Percentiles rank a stretch among this genome's conserved stretches.
Evolutionary conservation across 164 flowering plant genomes (phyloP).

Genomic region (Kingdonia uniflora): DNA sequence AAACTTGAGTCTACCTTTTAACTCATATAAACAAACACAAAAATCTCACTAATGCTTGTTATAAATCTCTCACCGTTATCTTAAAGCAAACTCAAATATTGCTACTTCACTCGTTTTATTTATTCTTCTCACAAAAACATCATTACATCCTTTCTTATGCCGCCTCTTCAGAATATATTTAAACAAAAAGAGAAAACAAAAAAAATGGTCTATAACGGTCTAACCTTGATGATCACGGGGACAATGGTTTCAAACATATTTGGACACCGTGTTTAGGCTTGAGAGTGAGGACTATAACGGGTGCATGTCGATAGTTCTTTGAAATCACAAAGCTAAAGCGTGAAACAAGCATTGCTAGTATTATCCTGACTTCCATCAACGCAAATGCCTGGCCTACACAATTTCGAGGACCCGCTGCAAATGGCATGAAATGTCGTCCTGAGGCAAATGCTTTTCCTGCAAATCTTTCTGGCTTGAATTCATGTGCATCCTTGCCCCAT

Average conservation of each 20-base stretch:
- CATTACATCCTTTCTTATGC: conserved; percentile 3
- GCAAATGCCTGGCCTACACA: conserved; percentile 91
- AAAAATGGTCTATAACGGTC: conserved; percentile 10
- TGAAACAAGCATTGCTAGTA: conserved; percentile 58
- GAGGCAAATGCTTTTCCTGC: conserved; percentile 31
- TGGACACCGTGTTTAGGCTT: conserved; percentile 90
- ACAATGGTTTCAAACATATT: conserved; percentile 48
- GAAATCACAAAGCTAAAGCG: conserved; percentile 66
- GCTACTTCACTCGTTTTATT: background rate
- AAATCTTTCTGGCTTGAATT: conserved; percentile 83
- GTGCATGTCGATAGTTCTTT: conserved; percentile 75
- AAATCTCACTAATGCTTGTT: background rate
- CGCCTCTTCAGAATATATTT: background rate
- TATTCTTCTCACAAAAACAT: conserved; percentile 5
- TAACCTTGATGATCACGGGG: conserved; percentile 10
- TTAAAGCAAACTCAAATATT: conserved; percentile 2
- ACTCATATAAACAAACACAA: background rate
- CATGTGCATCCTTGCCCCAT: conserved; percentile 89
- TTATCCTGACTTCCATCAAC: conserved; percentile 83
- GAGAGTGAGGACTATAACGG: conserved; percentile 61
- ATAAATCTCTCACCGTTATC: background rate
- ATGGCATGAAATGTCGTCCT: conserved; percentile 69
- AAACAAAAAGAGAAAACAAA: conserved; percentile 2
- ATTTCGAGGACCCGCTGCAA: conserved; percentile 75
- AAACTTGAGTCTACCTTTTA: too few species aligned